These are phyloP conservation scores for Bullera alba DNA, from an alignment of 768 basidiomycete genomes.

Conservation along the genomic window DNA sequence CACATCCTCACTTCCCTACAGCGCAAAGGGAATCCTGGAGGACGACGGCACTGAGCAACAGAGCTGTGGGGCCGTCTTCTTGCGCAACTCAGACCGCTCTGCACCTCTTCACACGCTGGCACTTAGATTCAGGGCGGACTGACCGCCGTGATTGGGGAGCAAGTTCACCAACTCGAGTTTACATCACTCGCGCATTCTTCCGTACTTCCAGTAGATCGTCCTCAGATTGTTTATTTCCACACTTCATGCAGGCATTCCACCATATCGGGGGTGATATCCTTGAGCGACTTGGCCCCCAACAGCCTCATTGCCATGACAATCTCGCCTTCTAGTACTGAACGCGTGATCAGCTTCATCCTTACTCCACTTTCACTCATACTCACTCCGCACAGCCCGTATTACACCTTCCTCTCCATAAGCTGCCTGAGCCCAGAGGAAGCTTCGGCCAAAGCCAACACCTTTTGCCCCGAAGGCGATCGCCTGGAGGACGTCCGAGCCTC, in stretches of 20 bases:
- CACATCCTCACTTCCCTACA: no score
- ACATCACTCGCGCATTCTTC: no score
- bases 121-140: no score
- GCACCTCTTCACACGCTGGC: no score
- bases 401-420: conserved; percentile 48
- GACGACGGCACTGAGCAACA: no score
- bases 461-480: conserved; percentile 63
- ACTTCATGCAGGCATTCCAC: conserved; percentile 38
- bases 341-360: neutral
- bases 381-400: conserved; percentile 39
- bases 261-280: conserved; percentile 36
- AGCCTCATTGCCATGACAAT: conserved; percentile 42
- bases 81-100: no score
- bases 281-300: conserved; percentile 29
- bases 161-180: no score
- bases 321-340: conserved; percentile 41
- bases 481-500: conserved; percentile 82
- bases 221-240: conserved; percentile 30
- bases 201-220: no score
- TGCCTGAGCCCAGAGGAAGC: conserved; percentile 47
- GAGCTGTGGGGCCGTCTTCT: no score
- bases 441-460: conserved; percentile 46
- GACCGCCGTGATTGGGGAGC: no score
- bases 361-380: conserved; percentile 12
- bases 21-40: no score